Evolutionary conservation across 495 filamentous ascomycete genomes (phyloP).

Genomic region (Apodospora peruviana): DNA sequence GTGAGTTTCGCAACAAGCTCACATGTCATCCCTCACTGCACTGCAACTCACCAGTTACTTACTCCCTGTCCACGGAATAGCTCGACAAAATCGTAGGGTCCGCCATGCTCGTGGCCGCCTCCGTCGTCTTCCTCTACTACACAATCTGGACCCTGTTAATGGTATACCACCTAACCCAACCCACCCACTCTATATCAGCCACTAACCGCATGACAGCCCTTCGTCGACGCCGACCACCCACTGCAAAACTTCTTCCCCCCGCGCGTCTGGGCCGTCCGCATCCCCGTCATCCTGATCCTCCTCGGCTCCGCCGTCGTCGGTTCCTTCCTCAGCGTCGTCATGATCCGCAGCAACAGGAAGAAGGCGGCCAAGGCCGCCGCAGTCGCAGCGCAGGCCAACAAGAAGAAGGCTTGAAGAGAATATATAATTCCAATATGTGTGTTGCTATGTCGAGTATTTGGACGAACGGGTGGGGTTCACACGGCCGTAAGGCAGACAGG

Average conservation of each 20-base stretch:
- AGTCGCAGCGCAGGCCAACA: slow-evolving; percentile 47
- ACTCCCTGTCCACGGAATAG: too few relatives aligned
- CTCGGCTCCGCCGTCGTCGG: slow-evolving; percentile 91
- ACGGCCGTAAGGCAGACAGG: too few relatives aligned
- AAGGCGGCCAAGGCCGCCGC: slow-evolving; percentile 89
- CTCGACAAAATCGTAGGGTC: slow-evolving; percentile 93
- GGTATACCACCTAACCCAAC: slow-evolving; percentile 46
- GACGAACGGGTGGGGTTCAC: too few relatives aligned
- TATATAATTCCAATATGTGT: too few relatives aligned
- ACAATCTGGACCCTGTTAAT: slow-evolving; percentile 96
- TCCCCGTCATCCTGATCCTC: slow-evolving; percentile 92
- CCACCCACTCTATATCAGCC: background rate
- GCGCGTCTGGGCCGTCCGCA: slow-evolving; percentile 97
- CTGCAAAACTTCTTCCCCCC: slow-evolving; percentile 94
- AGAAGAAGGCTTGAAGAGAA: slow-evolving; percentile 52
- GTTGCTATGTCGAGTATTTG: too few relatives aligned
- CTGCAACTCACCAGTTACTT: too few relatives aligned
- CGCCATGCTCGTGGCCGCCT: slow-evolving; percentile 94
- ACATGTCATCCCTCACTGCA: too few relatives aligned
- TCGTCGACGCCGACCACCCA: slow-evolving; percentile 90
- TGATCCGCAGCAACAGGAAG: slow-evolving; percentile 98
- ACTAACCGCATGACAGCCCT: slow-evolving; percentile 57
- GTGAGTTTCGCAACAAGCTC: too few relatives aligned
- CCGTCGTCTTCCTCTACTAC: slow-evolving; percentile 97
- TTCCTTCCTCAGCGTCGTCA: slow-evolving; percentile 91